A percentile compares a stretch with the other conserved stretches of the same genome.
phyloP scores from a whole-genome alignment of 371 early-diverging fungal species.

The Lichtheimia hyalospora region DNA sequence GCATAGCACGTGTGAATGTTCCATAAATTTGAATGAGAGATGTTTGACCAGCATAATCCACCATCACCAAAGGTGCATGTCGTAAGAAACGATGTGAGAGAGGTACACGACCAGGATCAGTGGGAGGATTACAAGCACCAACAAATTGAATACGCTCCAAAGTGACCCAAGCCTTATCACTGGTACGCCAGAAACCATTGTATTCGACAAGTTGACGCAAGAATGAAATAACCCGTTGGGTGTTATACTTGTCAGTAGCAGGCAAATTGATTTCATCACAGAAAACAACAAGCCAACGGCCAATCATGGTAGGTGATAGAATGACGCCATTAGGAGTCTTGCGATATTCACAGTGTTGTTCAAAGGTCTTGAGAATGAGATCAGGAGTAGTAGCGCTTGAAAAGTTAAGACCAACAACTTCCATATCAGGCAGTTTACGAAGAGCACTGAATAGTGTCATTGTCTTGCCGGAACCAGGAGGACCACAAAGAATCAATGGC shows the following conservation, averaged over 20 bases:
- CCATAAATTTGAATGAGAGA: slow-evolving; percentile 96
- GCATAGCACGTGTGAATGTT: slow-evolving; percentile 90
- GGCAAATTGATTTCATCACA: slow-evolving; percentile 99
- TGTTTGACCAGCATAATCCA: slow-evolving; percentile 95
- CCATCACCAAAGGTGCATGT: slow-evolving; percentile 96
- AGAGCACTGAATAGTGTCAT: slow-evolving; percentile 98
- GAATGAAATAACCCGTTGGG: slow-evolving; percentile 97
- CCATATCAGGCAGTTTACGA: slow-evolving; percentile 93
- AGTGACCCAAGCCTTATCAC: slow-evolving; percentile 90
- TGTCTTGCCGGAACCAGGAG: slow-evolving; percentile 99
- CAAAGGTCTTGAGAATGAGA: slow-evolving; percentile 93
- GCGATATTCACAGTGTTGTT: slow-evolving; percentile 97
- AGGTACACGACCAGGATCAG: slow-evolving; percentile 97
- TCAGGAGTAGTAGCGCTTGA: slow-evolving; percentile 97
- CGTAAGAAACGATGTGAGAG: slow-evolving; percentile 95
- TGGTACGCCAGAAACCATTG: slow-evolving; percentile 95
- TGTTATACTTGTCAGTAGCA: slow-evolving; percentile 94
- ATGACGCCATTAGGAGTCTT: slow-evolving; percentile 93
- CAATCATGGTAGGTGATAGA: slow-evolving; percentile 81
- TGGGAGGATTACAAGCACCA: slow-evolving; percentile 99
- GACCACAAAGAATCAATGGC: slow-evolving; percentile 96
- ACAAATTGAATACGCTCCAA: slow-evolving; percentile 98
- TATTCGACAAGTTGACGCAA: slow-evolving; percentile 94
- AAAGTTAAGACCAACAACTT: slow-evolving; percentile 98
- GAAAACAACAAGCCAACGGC: slow-evolving; percentile 96